These are phyloP conservation scores for Chrysanthemum seticuspe DNA, from an alignment of 129 eudicot genomes.

Conservation along the genomic window DNA sequence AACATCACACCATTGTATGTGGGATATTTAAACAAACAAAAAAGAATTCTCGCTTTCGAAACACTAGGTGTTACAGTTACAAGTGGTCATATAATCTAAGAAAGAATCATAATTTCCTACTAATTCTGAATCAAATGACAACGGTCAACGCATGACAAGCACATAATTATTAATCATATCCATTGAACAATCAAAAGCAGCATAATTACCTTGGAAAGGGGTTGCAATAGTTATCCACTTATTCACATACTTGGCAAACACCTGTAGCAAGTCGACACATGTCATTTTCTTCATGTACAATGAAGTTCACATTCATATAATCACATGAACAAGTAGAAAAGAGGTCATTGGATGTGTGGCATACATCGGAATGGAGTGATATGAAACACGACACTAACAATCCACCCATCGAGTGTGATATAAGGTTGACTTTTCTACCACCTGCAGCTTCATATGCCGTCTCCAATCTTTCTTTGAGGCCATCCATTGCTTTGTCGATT, in stretches of 20 bases:
- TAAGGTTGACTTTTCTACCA: slow-evolving; percentile 78
- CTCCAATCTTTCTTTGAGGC: slow-evolving; percentile 64
- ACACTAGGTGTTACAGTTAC: no score
- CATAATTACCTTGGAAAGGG: slow-evolving; percentile 86
- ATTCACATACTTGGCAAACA: slow-evolving; percentile 75
- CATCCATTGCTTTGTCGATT: slow-evolving; percentile 68
- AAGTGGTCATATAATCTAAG: no score
- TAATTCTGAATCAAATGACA: neutral
- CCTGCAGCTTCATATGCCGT: slow-evolving; percentile 84
- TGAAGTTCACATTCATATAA: neutral
- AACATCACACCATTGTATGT: neutral
- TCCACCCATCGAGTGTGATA: slow-evolving; percentile 97
- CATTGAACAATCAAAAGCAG: neutral
- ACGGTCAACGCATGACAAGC: neutral
- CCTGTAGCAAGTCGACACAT: slow-evolving; percentile 38
- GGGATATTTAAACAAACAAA: neutral
- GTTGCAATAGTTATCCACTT: slow-evolving; percentile 91
- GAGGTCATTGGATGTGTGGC: slow-evolving; percentile 3
- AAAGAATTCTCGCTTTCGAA: neutral
- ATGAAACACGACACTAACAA: slow-evolving; percentile 70
- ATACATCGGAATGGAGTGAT: slow-evolving; percentile 71
- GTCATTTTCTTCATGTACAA: slow-evolving; percentile 21
- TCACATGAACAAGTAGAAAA: neutral
- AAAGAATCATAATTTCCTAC: no score
- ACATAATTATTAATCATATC: neutral